Evolutionary conservation across 106 monocot species (phyloP).

Genomic region (Dendrobium nobile): DNA sequence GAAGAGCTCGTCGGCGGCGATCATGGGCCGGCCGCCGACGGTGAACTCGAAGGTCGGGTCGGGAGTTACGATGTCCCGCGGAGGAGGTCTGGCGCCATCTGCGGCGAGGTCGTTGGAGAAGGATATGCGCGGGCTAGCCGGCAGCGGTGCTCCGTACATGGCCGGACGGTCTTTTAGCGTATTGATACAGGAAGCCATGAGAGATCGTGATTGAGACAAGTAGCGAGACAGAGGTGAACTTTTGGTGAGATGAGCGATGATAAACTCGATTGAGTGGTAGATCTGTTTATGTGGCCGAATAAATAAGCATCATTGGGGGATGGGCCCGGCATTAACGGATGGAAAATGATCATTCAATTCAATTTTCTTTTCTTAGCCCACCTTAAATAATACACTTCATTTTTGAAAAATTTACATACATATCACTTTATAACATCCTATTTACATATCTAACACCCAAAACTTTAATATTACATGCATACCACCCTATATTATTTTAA

Average conservation of each 20-base stretch:
- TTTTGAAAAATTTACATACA: too few species aligned
- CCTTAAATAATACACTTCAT: too few species aligned
- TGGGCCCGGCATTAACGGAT: too few species aligned
- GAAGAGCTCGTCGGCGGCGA: conserved; percentile 60
- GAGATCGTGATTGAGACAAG: background rate
- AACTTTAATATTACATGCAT: too few species aligned
- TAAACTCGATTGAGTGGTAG: too few species aligned
- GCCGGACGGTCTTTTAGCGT: background rate
- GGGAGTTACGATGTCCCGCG: conserved; percentile 2
- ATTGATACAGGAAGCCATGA: background rate
- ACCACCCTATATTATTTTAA: too few species aligned
- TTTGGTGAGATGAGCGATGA: background rate
- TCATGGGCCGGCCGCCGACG: conserved; percentile 38
- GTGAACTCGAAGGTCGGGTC: conserved; percentile 52
- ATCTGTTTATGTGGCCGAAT: too few species aligned
- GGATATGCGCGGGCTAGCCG: conserved; percentile 45
- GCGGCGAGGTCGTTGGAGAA: conserved; percentile 46
- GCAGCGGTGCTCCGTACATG: background rate
- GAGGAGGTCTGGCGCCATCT: conserved; percentile 8
- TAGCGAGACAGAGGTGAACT: background rate
- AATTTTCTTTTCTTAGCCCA: too few species aligned
- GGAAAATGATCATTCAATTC: too few species aligned
- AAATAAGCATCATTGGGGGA: too few species aligned
- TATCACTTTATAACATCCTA: too few species aligned
- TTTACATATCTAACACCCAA: too few species aligned